Percentiles rank a stretch among this genome's conserved stretches.
phyloP scores from a whole-genome alignment of 345 rosid genomes.

The Cardiospermum halicacabum region DNA sequence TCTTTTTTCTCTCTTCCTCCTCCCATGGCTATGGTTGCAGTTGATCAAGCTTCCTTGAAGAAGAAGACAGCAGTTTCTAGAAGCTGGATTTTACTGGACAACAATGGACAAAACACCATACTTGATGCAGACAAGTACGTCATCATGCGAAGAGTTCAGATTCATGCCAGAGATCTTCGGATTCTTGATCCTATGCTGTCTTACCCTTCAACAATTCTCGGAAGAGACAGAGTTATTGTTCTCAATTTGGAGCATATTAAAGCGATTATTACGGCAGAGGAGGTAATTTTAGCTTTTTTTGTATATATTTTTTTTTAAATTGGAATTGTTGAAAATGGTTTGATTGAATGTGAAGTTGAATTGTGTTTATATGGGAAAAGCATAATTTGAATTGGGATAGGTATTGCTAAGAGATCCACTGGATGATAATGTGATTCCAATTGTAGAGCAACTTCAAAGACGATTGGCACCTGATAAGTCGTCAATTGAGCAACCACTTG shows the following conservation, averaged over 20 bases:
- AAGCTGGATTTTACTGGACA: slow-evolving; percentile 43
- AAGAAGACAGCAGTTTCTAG: slow-evolving; percentile 36
- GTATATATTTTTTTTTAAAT: no score
- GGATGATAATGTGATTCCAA: slow-evolving; percentile 42
- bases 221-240: slow-evolving; percentile 48
- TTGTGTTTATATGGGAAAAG: not conserved
- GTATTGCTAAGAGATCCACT: slow-evolving; percentile 52
- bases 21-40: slow-evolving; percentile 6
- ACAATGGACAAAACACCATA: slow-evolving; percentile 25
- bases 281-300: no score
- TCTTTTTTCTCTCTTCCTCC: not conserved
- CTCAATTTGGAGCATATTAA: slow-evolving; percentile 59
- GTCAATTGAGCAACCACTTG: slow-evolving; percentile 27
- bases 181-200: slow-evolving; percentile 53
- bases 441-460: slow-evolving; percentile 46
- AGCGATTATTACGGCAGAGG: slow-evolving; percentile 53
- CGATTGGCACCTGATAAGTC: slow-evolving; percentile 29
- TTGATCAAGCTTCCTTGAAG: slow-evolving; percentile 26
- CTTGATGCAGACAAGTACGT: slow-evolving; percentile 51
- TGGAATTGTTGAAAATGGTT: no score
- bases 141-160: slow-evolving; percentile 48
- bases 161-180: slow-evolving; percentile 56
- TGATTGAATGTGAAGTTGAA: slow-evolving; percentile 3
- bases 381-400: slow-evolving; percentile 16
- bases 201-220: slow-evolving; percentile 44